Evolutionary conservation across 495 filamentous ascomycete species (phyloP).

Genomic region (Cladorrhinum samala): DNA sequence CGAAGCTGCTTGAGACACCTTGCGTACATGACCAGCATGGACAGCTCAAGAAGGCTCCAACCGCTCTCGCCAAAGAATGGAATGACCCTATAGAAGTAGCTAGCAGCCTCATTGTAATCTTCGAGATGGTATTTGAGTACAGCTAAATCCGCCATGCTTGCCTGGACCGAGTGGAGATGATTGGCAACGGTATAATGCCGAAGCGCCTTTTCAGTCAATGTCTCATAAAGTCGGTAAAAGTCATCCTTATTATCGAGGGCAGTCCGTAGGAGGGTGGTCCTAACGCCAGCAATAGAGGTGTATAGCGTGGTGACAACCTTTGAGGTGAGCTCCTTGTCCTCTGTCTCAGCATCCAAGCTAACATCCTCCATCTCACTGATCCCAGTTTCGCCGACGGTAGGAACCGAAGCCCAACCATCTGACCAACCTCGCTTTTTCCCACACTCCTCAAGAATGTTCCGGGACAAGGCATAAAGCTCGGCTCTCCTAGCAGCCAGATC

Average conservation of each 20-base stretch:
- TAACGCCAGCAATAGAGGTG: conserved; percentile 39
- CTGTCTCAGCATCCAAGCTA: conserved; percentile 38
- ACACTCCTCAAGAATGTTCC: conserved; percentile 69
- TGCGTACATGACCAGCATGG: conserved; percentile 80
- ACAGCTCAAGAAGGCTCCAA: conserved; percentile 75
- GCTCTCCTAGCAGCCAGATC: conserved; percentile 78
- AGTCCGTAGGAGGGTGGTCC: conserved; percentile 43
- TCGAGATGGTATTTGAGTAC: conserved; percentile 67
- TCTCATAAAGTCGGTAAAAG: conserved; percentile 62
- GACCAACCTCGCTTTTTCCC: conserved; percentile 70
- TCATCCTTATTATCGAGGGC: conserved; percentile 43
- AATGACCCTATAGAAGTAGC: conserved; percentile 73
- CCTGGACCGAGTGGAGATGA: conserved; percentile 66
- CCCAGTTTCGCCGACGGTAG: conserved; percentile 46
- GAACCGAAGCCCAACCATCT: conserved; percentile 65
- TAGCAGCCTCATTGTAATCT: conserved; percentile 68
- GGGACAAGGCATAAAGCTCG: conserved; percentile 71
- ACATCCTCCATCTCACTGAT: conserved; percentile 51
- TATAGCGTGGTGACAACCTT: conserved; percentile 20
- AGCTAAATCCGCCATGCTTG: conserved; percentile 78
- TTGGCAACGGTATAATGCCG: conserved; percentile 71
- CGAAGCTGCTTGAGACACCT: conserved; percentile 73
- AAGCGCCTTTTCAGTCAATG: conserved; percentile 62
- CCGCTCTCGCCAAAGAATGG: conserved; percentile 74
- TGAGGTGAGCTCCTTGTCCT: conserved; percentile 14